phyloP scores from a whole-genome alignment of 768 basidiomycete genomes.

The Sarcodon aspratus region DNA sequence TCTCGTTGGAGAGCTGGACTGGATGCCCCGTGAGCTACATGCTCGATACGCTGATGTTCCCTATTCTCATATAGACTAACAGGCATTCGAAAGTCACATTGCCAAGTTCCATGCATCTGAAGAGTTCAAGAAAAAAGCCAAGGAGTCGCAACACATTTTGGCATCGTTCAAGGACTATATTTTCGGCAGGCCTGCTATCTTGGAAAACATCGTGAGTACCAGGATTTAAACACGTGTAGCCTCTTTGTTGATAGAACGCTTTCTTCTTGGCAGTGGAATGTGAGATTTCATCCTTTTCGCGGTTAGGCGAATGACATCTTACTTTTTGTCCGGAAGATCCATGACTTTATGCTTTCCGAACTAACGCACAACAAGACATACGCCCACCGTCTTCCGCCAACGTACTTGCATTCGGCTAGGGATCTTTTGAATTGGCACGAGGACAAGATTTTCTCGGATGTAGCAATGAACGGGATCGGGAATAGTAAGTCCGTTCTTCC shows the following conservation, averaged over 20 bases:
- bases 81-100: conserved; percentile 61
- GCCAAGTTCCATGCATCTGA: conserved; percentile 46
- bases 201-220: conserved; percentile 57
- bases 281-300: conserved; percentile 23
- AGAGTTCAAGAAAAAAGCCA: conserved; percentile 51
- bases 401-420: conserved; percentile 61
- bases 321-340: conserved; percentile 35
- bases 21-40: conserved; percentile 35
- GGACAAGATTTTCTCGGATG: conserved; percentile 57
- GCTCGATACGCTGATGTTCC: too few species aligned
- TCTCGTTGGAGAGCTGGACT: conserved; percentile 76
- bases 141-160: conserved; percentile 57
- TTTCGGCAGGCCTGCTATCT: conserved; percentile 51
- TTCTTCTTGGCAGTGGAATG: conserved; percentile 50
- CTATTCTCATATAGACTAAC: neutral
- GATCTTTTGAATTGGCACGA: conserved; percentile 75
- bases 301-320: neutral
- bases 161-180: conserved; percentile 55
- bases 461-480: conserved; percentile 52
- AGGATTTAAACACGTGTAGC: neutral
- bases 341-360: conserved; percentile 68
- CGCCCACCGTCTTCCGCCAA: conserved; percentile 71
- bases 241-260: conserved; percentile 6
- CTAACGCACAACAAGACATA: conserved; percentile 77
- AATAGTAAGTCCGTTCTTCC: conserved; percentile 46